phyloP scores from a whole-genome alignment of 1,284 basidiomycete genomes.

The Marasmius fiardii region DNA sequence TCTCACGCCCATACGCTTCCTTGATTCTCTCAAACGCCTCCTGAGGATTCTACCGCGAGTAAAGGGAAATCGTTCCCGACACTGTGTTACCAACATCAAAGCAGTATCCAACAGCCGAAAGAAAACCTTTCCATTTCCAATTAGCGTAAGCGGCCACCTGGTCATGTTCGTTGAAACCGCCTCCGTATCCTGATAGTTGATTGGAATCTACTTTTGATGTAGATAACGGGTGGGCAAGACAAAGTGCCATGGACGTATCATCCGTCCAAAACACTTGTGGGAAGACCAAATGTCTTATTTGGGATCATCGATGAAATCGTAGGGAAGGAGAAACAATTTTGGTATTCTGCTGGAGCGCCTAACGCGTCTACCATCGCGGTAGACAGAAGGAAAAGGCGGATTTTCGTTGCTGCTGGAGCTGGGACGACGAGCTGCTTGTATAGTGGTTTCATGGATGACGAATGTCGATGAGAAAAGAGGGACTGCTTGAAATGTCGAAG shows the following conservation, averaged over 20 bases:
- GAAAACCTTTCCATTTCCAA: constrained; percentile 31
- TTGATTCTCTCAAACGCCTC: constrained; percentile 26
- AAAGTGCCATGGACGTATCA: constrained; percentile 42
- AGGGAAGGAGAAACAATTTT: constrained; percentile 31
- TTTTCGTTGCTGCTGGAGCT: constrained; percentile 31
- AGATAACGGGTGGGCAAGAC: constrained; percentile 35
- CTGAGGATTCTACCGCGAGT: constrained; percentile 9
- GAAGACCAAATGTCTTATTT: constrained; percentile 32
- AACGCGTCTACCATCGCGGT: constrained; percentile 41
- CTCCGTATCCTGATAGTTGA: too few species aligned
- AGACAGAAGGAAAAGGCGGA: constrained; percentile 32
- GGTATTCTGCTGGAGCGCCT: constrained; percentile 38
- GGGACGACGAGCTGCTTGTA: constrained; percentile 21
- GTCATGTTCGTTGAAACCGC: constrained; percentile 33
- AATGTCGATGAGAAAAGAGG: neutral
- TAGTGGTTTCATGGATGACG: constrained; percentile 16
- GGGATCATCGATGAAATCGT: constrained; percentile 31
- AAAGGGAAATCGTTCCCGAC: constrained; percentile 28
- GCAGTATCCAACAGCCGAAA: constrained; percentile 35
- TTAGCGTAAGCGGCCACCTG: constrained; percentile 32
- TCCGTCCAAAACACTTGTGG: constrained; percentile 41
- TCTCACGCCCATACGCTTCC: constrained; percentile 20
- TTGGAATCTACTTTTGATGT: too few species aligned
- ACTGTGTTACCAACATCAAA: constrained; percentile 39
- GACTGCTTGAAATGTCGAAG: neutral